A percentile compares a stretch with the other conserved stretches of the same genome.
Conservation (phyloP, 140 eudicot species). For the Oenanthe javanica region DNA sequence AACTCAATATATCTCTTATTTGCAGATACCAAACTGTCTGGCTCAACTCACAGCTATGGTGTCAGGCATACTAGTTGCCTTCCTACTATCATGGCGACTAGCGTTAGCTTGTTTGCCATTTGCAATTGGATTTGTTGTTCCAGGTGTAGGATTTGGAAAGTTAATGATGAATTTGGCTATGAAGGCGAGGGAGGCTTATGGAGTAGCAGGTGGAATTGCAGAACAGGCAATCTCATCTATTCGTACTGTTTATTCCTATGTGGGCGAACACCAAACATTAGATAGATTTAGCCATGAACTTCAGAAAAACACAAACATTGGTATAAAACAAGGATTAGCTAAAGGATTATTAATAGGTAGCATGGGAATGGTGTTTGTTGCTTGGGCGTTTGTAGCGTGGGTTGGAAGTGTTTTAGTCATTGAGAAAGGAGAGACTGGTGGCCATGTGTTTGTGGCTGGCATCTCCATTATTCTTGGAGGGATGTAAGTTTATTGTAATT, state of each 20-base stretch:
- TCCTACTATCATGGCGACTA: constrained; percentile 71
- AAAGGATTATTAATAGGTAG: constrained; percentile 81
- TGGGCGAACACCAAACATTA: constrained; percentile 48
- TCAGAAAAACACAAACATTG: constrained; percentile 43
- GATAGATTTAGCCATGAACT: constrained; percentile 52
- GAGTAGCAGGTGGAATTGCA: constrained; percentile 64
- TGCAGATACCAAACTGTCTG: constrained; percentile 67
- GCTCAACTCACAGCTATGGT: constrained; percentile 45
- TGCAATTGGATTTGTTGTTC: constrained; percentile 44
- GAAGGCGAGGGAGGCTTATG: constrained; percentile 56
- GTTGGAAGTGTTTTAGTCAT: constrained; percentile 57
- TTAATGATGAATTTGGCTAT: constrained; percentile 41
- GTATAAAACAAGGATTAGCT: constrained; percentile 54
- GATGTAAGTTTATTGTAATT: constrained; percentile 35
- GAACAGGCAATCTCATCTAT: constrained; percentile 78
- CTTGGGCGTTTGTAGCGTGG: constrained; percentile 79
- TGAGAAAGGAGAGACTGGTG: constrained; percentile 62
- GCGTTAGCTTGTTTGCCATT: constrained; percentile 55
- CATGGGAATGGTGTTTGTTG: constrained; percentile 60
- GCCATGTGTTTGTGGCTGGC: constrained; percentile 56
- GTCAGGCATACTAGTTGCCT: constrained; percentile 39
- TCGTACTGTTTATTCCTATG: constrained; percentile 69
- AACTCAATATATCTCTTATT: neutral
- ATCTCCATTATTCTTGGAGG: constrained; percentile 54
- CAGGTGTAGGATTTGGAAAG: constrained; percentile 56